Evolutionary conservation across 371 early-diverging fungal genomes (phyloP).

Genomic region (Mortierella sp.): DNA sequence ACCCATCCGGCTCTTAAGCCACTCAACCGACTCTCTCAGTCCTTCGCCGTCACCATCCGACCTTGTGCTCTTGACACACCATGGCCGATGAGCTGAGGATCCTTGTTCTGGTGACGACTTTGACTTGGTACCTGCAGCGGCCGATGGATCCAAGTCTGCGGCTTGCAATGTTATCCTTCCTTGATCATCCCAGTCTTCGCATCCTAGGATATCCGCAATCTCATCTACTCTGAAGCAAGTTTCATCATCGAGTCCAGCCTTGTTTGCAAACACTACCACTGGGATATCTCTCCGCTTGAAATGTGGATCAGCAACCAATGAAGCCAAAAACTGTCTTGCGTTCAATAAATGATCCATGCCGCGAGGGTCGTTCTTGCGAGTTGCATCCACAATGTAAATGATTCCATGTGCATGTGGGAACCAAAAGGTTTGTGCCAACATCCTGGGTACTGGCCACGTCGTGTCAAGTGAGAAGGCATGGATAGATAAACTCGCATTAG

Average conservation of each 20-base stretch:
- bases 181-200: constrained; percentile 48
- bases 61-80: constrained; percentile 56
- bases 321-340: constrained; percentile 45
- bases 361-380: constrained; percentile 55
- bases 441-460: constrained; percentile 56
- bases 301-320: constrained; percentile 35
- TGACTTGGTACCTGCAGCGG: background rate
- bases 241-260: constrained; percentile 48
- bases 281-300: constrained; percentile 48
- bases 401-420: constrained; percentile 55
- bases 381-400: constrained; percentile 53
- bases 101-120: background rate
- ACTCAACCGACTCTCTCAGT: constrained; percentile 46
- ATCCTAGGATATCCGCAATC: constrained; percentile 55
- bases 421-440: constrained; percentile 52
- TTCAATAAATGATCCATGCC: constrained; percentile 51
- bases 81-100: constrained; percentile 24
- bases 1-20: constrained; percentile 56
- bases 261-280: constrained; percentile 54
- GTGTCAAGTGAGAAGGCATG: constrained; percentile 55
- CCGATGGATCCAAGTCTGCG: background rate
- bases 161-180: background rate
- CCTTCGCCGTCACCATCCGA: constrained; percentile 50
- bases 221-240: constrained; percentile 54
- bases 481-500: constrained; percentile 43